A percentile compares a stretch with the other conserved stretches of the same genome.
These are phyloP conservation scores for Alloteropsis semialata DNA, from an alignment of 176 grass and related monocot genomes.

Conservation along the genomic window DNA sequence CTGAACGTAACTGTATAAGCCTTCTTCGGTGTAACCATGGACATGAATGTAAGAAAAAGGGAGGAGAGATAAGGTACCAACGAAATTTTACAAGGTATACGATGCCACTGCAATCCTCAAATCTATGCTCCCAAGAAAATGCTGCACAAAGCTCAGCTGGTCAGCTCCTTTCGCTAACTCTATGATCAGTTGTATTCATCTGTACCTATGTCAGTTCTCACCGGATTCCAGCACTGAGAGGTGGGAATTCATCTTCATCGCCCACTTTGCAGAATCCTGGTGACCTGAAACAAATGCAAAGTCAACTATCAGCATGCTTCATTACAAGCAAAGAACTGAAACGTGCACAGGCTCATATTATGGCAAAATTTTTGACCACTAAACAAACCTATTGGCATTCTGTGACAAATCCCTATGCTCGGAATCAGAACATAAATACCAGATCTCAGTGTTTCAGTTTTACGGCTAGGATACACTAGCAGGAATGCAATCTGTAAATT, in stretches of 20 bases:
- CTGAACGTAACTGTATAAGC: slow-evolving; percentile 13
- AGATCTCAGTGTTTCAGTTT: neutral
- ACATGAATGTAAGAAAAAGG: neutral
- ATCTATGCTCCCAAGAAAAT: slow-evolving; percentile 16
- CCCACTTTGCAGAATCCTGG: slow-evolving; percentile 42
- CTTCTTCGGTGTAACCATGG: slow-evolving; percentile 17
- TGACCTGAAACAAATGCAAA: slow-evolving; percentile 43
- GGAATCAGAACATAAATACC: neutral
- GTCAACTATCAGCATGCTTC: neutral
- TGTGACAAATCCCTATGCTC: neutral
- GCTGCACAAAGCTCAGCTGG: slow-evolving; percentile 43
- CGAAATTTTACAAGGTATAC: slow-evolving; percentile 31
- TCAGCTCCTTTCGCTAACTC: slow-evolving; percentile 44
- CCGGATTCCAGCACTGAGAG: slow-evolving; percentile 38
- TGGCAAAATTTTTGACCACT: neutral
- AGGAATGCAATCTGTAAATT: neutral
- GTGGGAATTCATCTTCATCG: slow-evolving; percentile 69
- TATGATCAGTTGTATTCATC: slow-evolving; percentile 36
- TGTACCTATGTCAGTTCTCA: slow-evolving; percentile 36
- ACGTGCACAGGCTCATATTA: neutral
- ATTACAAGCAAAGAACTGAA: neutral
- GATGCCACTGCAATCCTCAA: slow-evolving; percentile 10
- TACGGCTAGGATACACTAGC: neutral
- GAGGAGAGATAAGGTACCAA: neutral
- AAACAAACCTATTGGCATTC: neutral